These are phyloP conservation scores for Chiua virens DNA, from an alignment of 768 basidiomycete species.

Conservation along the genomic window DNA sequence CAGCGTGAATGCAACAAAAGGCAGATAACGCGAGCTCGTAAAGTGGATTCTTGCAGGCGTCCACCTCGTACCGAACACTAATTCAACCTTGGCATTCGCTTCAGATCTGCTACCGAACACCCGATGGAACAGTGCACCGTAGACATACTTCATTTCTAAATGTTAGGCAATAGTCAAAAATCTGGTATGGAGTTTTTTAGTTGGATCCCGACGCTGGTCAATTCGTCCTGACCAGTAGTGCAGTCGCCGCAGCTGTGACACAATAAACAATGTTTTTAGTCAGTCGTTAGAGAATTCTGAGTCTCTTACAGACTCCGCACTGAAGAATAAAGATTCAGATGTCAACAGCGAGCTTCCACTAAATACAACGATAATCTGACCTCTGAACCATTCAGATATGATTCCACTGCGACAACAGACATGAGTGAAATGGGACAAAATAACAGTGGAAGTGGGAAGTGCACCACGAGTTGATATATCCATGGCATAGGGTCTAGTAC, in stretches of 20 bases:
- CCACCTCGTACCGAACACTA: constrained; percentile 18
- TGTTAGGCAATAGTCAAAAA: constrained; percentile 19
- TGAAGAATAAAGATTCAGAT: neutral
- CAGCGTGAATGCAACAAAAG: constrained; percentile 15
- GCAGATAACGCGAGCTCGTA: constrained; percentile 21
- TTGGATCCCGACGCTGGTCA: too few species aligned
- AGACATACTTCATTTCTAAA: constrained; percentile 9
- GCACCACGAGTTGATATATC: too few species aligned
- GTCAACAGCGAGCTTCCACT: too few species aligned
- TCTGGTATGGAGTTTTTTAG: constrained; percentile 2
- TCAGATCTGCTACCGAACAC: neutral
- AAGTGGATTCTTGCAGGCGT: constrained; percentile 18
- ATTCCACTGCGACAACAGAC: constrained; percentile 12
- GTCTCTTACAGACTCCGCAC: constrained; percentile 11
- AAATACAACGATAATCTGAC: neutral
- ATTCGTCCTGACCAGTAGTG: constrained; percentile 9
- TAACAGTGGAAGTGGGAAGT: too few species aligned
- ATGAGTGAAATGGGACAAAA: neutral
- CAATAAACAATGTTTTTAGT: neutral
- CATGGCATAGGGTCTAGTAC: too few species aligned
- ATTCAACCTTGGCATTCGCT: constrained; percentile 10
- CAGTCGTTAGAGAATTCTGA: neutral
- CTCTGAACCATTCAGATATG: constrained; percentile 7
- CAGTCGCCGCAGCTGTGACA: constrained; percentile 8
- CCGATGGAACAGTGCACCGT: too few species aligned